A percentile compares a stretch with the other conserved stretches of the same genome.
phyloP scores from a whole-genome alignment of 768 basidiomycete species.

The Tephrocybe sp. region DNA sequence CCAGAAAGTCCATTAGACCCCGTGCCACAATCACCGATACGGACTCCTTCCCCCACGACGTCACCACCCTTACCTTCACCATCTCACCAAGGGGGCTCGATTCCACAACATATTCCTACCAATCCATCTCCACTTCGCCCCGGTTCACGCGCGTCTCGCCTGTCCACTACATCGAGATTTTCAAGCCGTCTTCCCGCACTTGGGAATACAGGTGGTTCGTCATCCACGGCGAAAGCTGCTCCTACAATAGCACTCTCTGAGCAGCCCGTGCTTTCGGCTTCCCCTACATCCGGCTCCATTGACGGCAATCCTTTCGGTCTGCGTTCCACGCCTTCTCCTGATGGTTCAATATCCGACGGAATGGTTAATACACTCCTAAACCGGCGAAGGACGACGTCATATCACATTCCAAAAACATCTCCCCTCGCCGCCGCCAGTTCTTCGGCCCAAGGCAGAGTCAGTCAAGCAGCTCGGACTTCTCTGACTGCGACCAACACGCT shows the following conservation, averaged over 20 bases:
- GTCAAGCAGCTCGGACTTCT: constrained; percentile 27
- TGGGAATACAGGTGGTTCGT: constrained; percentile 43
- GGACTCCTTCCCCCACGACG: constrained; percentile 31
- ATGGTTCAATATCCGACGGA: constrained; percentile 63
- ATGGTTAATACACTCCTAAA: constrained; percentile 44
- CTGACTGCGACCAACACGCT: constrained; percentile 51
- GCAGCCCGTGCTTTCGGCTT: constrained; percentile 41
- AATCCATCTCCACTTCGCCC: constrained; percentile 65
- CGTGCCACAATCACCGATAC: constrained; percentile 26
- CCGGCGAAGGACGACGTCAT: constrained; percentile 61
- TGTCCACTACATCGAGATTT: constrained; percentile 69
- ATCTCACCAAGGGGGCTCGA: constrained; percentile 31
- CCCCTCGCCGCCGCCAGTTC: constrained; percentile 37
- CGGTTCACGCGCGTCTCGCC: constrained; percentile 68
- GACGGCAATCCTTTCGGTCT: constrained; percentile 40
- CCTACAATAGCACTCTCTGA: constrained; percentile 71
- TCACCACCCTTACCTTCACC: constrained; percentile 39
- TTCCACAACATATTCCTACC: constrained; percentile 34
- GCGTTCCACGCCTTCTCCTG: constrained; percentile 54
- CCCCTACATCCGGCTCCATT: constrained; percentile 43
- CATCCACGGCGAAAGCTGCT: constrained; percentile 61
- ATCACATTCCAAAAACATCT: constrained; percentile 54
- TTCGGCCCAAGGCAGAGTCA: constrained; percentile 26
- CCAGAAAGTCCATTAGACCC: constrained; percentile 34
- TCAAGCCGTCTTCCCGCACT: constrained; percentile 66